Percentiles rank a stretch among this genome's conserved stretches.
Evolutionary conservation across 2,329 filamentous ascomycete genomes (phyloP).

Genomic region (Nakataea oryzae): DNA sequence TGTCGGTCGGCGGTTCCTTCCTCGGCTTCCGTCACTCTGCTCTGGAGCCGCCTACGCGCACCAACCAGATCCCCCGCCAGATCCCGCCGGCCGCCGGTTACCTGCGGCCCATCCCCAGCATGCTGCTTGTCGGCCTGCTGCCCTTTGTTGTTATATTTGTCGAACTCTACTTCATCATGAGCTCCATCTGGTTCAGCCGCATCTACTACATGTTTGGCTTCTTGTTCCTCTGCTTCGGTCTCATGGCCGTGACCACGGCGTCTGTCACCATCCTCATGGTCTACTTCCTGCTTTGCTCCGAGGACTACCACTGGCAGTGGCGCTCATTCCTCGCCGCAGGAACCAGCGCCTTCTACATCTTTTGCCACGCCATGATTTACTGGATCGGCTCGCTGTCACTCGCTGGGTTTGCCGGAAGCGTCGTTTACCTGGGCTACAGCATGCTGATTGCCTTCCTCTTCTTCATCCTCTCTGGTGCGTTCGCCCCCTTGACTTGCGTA

Average conservation of each 20-base stretch:
- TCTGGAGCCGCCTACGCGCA: constrained; percentile 74
- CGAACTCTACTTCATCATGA: constrained; percentile 99
- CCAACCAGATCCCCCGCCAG: constrained; percentile 96
- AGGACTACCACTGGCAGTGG: constrained; percentile 99
- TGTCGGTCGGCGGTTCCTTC: constrained; percentile 87
- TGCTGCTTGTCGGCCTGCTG: constrained; percentile 83
- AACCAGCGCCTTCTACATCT: constrained; percentile 84
- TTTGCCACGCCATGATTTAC: constrained; percentile 82
- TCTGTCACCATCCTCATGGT: constrained; percentile 89
- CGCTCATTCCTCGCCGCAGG: constrained; percentile 85
- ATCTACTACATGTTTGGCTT: constrained; percentile 99
- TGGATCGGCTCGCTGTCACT: constrained; percentile 83
- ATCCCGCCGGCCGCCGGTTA: constrained; percentile 75
- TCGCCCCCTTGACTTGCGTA: constrained; percentile 64
- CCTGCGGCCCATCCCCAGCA: constrained; percentile 76
- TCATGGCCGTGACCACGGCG: constrained; percentile 94
- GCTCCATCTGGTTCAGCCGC: constrained; percentile 94
- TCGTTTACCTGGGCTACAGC: constrained; percentile 91
- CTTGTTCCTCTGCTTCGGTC: constrained; percentile 90
- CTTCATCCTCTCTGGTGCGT: constrained; percentile 85
- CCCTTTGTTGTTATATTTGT: constrained; percentile 97
- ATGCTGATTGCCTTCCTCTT: constrained; percentile 81
- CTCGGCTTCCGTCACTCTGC: constrained; percentile 70
- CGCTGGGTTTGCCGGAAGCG: constrained; percentile 71
- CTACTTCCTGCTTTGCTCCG: constrained; percentile 89